Conservation (phyloP, 306 rosid species). For the Begonia fuchsioides region DNA sequence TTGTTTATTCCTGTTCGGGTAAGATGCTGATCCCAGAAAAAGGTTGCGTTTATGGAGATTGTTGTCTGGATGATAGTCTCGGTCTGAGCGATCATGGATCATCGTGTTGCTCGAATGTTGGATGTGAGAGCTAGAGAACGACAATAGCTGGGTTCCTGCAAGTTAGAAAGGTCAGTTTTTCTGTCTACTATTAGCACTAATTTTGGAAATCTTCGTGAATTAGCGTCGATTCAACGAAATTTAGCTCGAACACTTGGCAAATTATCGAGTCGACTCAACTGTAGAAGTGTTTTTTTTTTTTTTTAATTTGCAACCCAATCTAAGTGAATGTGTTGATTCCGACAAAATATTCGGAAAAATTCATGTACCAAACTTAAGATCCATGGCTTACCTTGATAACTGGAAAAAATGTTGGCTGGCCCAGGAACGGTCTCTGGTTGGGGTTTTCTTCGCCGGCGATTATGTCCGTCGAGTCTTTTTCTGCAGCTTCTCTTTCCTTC, state of each 20-base stretch:
- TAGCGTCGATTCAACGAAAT: too few species aligned
- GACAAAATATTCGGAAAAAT: too few species aligned
- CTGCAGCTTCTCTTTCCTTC: conserved; percentile 98
- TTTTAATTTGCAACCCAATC: too few species aligned
- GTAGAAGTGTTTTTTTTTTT: too few species aligned
- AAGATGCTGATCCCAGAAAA: conserved; percentile 6
- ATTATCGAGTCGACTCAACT: too few species aligned
- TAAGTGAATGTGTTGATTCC: too few species aligned
- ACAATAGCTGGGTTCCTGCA: conserved; percentile 58
- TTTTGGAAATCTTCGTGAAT: too few species aligned
- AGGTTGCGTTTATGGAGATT: conserved; percentile 5
- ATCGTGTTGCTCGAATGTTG: conserved; percentile 16
- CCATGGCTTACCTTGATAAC: conserved; percentile 50
- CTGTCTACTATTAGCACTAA: not conserved
- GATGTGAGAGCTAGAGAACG: conserved; percentile 43
- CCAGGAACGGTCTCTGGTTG: conserved; percentile 52
- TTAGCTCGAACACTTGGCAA: too few species aligned
- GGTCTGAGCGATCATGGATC: conserved; percentile 47
- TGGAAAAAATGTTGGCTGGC: conserved; percentile 35
- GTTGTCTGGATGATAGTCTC: conserved; percentile 30
- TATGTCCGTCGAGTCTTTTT: conserved; percentile 93
- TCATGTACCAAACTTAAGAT: not conserved
- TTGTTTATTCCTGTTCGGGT: conserved; percentile 24
- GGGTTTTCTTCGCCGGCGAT: conserved; percentile 87
- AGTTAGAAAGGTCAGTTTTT: not conserved